Conservation (phyloP, 805 yeast species). For the Candida jianshihensis region DNA sequence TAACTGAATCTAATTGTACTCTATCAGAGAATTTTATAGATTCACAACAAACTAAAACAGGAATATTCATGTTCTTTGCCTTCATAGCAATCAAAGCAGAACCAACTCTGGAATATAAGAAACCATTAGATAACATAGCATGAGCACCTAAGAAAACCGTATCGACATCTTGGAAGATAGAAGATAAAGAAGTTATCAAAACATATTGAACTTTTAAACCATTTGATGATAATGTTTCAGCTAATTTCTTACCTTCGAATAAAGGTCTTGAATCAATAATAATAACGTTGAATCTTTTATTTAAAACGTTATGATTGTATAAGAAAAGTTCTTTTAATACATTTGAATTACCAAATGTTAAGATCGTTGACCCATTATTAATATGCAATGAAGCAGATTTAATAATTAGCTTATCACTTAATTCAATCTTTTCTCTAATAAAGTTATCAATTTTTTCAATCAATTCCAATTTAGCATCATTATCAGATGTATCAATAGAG, state of each 20-base stretch:
- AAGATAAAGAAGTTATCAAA: constrained; percentile 68
- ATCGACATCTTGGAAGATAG: constrained; percentile 80
- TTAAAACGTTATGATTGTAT: constrained; percentile 53
- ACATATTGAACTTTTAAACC: constrained; percentile 73
- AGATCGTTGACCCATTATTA: constrained; percentile 64
- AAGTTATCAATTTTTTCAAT: constrained; percentile 69
- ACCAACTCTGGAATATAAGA: constrained; percentile 89
- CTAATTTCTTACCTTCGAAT: constrained; percentile 83
- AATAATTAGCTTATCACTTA: constrained; percentile 76
- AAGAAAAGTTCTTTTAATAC: constrained; percentile 73
- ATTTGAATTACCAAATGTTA: constrained; percentile 84
- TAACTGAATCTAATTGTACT: constrained; percentile 93
- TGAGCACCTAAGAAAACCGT: constrained; percentile 94
- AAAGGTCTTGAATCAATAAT: constrained; percentile 91
- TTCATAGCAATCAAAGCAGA: constrained; percentile 90
- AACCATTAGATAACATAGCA: constrained; percentile 93
- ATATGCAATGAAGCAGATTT: constrained; percentile 76
- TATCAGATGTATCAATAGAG: constrained; percentile 55
- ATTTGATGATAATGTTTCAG: constrained; percentile 50
- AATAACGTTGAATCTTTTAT: constrained; percentile 70
- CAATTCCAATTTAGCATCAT: constrained; percentile 58
- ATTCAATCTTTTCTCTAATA: constrained; percentile 76
- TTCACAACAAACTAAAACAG: constrained; percentile 94
- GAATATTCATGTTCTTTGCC: constrained; percentile 81
- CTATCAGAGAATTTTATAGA: constrained; percentile 90